Base-by-base conservation (phyloP, 2,329 filamentous ascomycete genomes). In the Lomentospora prolificans region DNA sequence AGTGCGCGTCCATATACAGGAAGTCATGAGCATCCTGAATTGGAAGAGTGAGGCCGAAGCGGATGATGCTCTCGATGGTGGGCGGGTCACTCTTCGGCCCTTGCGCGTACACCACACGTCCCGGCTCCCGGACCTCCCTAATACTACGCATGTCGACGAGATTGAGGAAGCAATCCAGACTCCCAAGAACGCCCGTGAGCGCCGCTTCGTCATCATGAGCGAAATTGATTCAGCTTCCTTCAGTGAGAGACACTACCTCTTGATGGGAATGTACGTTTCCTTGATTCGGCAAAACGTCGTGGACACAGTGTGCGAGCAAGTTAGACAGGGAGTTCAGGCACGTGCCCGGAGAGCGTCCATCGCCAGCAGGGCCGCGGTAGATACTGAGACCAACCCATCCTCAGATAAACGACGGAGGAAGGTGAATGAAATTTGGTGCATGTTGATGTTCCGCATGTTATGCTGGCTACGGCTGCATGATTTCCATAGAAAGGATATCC, bases 381-480 rank as follows among this genome's bases (percentile, higher is more conserved):
- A 48, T 22, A 14, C 44, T 2, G 44, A 22, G 22, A 27, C 22
- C 17, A 25, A 25, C 7, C 44, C 12, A 19, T 41, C n/a, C 36
- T 19, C 39, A 53, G 36, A 41, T 8, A 17, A 6, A 14, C 10
- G 17, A 5, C 24, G 31, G 27, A 17, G 6, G 50, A 22, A n/a
- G 65, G 69, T 48, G 46, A 69, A 72, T 46, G 69, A 73, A 6
- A 72, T 80, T n/a, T 81, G 78, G 78, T 77, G 76, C 60, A 75
- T 74, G 6, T 65, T 82, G 17, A 70, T 81, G 3, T 78, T 81
- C 59, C 67, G 78, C 25, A 82, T 81, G 79, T 69, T 81, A 24
- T 81, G 78, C 62, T 81, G 78, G 80, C 64, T 81, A 54, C 70
- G 77, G 66, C 65, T 82, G 58, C 78, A 82, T 61, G 77, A 82